These are phyloP conservation scores for Periconia digitata DNA, from an alignment of 2,329 filamentous ascomycete species.

Conservation along the genomic window DNA sequence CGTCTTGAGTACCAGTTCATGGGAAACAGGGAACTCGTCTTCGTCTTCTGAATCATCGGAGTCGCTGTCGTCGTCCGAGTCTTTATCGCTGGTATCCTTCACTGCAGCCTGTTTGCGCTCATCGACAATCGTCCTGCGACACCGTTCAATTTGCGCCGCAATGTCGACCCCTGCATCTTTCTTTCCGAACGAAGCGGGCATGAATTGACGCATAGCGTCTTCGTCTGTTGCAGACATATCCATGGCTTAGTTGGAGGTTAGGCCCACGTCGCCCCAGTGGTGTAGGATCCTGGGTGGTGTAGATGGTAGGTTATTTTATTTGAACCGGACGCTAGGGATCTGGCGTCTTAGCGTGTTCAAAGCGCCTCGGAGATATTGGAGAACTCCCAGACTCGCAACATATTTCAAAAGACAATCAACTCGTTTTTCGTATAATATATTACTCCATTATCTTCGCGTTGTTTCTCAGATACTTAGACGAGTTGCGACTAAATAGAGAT, in stretches of 20 bases:
- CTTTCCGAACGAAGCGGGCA: constrained; percentile 85
- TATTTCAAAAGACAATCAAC: too few relatives aligned
- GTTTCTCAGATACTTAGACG: too few relatives aligned
- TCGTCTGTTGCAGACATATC: constrained; percentile 49
- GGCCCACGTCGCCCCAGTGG: constrained; percentile 20
- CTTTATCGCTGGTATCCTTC: constrained; percentile 31
- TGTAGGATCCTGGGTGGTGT: constrained; percentile 8
- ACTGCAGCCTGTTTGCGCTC: constrained; percentile 29
- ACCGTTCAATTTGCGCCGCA: constrained; percentile 77
- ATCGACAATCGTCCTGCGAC: constrained; percentile 61
- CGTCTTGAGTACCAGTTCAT: constrained; percentile 89
- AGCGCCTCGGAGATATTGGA: too few relatives aligned
- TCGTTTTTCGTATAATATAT: too few relatives aligned
- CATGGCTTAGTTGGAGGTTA: neutral
- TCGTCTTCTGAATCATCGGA: constrained; percentile 67
- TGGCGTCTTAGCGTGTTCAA: too few relatives aligned
- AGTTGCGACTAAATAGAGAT: too few relatives aligned
- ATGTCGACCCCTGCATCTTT: constrained; percentile 73
- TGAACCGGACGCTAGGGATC: too few relatives aligned
- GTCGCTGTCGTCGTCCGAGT: constrained; percentile 49
- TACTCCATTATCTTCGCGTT: too few relatives aligned
- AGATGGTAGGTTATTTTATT: neutral
- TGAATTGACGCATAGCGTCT: constrained; percentile 73
- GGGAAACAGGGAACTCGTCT: constrained; percentile 88
- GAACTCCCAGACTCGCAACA: too few relatives aligned